Percentiles rank a stretch among this genome's conserved stretches.
Evolutionary conservation across 208 protist species (phyloP).

Genomic region (Polymyxa betae): DNA sequence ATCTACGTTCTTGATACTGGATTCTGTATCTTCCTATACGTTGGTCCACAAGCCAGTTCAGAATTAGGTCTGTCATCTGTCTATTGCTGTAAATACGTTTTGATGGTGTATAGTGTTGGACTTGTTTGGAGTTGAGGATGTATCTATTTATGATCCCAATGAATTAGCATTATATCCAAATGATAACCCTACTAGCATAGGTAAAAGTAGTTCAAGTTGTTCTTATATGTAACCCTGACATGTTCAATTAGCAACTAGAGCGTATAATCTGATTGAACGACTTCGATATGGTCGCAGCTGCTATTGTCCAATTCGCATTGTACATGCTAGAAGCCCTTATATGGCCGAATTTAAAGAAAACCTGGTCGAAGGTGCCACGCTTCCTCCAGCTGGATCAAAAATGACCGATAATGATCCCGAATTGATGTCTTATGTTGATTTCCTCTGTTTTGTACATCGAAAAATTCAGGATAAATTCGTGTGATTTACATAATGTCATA

Average conservation of each 20-base stretch:
- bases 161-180: slow-evolving; percentile 5
- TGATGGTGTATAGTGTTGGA: slow-evolving; percentile 11
- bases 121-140: slow-evolving; percentile 43
- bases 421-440: slow-evolving; percentile 63
- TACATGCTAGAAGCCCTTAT: not conserved
- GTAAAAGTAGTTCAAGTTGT: not conserved
- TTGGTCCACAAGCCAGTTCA: not conserved
- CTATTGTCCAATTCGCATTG: slow-evolving; percentile 20
- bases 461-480: slow-evolving; percentile 56
- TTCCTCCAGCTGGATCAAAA: slow-evolving; percentile 9
- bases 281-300: not conserved
- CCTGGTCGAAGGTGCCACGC: slow-evolving; percentile 10
- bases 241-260: not conserved
- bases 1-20: slow-evolving; percentile 33
- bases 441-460: slow-evolving; percentile 61
- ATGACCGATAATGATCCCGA: not conserved
- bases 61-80: not conserved
- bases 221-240: not conserved
- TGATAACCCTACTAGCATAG: slow-evolving; percentile 2
- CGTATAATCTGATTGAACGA: slow-evolving; percentile 1
- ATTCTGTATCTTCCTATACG: not conserved
- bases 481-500: not conserved
- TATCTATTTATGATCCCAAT: not conserved
- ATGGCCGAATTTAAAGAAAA: not conserved
- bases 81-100: not conserved